A percentile compares a stretch with the other conserved stretches of the same genome.
Conservation (phyloP, 2,329 filamentous ascomycete genomes). For the Trichophyton benhamiae region DNA sequence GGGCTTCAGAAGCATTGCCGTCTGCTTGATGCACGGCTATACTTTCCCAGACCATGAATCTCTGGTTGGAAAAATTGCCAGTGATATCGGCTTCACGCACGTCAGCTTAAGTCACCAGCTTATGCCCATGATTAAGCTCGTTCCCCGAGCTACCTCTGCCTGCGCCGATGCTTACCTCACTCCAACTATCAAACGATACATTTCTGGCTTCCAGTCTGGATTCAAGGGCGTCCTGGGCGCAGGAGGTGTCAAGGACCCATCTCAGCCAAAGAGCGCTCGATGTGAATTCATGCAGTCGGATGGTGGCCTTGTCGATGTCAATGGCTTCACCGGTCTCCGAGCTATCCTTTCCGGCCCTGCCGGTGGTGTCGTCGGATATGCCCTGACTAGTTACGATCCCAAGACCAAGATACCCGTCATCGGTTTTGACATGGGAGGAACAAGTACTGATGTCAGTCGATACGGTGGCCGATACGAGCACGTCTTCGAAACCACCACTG, state of each 20-base stretch:
- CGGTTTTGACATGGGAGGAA: constrained; percentile 89
- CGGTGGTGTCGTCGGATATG: constrained; percentile 87
- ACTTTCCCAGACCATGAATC: constrained; percentile 81
- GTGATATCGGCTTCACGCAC: constrained; percentile 70
- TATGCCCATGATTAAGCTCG: constrained; percentile 81
- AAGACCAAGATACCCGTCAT: constrained; percentile 70
- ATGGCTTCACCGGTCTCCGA: constrained; percentile 63
- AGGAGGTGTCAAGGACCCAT: constrained; percentile 56
- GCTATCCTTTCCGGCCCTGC: constrained; percentile 83
- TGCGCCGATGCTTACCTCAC: constrained; percentile 72
- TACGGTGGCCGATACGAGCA: constrained; percentile 82
- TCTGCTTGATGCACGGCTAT: constrained; percentile 86
- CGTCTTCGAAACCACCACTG: constrained; percentile 82
- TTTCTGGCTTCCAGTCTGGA: constrained; percentile 62
- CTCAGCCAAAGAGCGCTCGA: constrained; percentile 55
- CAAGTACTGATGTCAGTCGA: constrained; percentile 75
- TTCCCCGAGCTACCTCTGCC: constrained; percentile 62
- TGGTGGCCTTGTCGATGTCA: constrained; percentile 45
- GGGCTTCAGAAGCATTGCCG: constrained; percentile 70
- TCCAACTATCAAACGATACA: constrained; percentile 65
- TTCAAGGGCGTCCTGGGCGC: constrained; percentile 71
- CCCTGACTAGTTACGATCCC: constrained; percentile 73
- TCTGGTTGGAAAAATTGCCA: constrained; percentile 60
- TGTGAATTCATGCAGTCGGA: constrained; percentile 95
- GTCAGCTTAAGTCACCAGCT: constrained; percentile 69